phyloP scores from a whole-genome alignment of 2,329 filamentous ascomycete species.

The Colletotrichum australisinense region DNA sequence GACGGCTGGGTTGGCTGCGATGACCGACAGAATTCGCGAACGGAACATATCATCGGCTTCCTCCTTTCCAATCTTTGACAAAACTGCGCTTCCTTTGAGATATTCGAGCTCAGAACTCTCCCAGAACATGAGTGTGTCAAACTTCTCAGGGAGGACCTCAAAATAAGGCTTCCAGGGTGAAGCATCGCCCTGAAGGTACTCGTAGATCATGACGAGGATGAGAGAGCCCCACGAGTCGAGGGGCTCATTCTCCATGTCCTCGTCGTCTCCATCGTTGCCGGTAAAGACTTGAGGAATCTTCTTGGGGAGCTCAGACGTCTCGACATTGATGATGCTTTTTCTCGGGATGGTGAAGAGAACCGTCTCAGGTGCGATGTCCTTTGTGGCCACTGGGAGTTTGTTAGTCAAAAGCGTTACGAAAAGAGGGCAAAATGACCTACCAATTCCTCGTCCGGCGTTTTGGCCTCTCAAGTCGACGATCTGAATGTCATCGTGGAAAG shows the following conservation, averaged over 20 bases:
- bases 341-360: slow-evolving; percentile 85
- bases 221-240: slow-evolving; percentile 67
- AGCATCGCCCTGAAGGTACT: slow-evolving; percentile 66
- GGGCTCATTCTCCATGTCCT: slow-evolving; percentile 49
- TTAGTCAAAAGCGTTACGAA: neutral
- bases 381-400: slow-evolving; percentile 69
- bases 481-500: slow-evolving; percentile 63
- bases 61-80: slow-evolving; percentile 79
- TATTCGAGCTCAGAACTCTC: slow-evolving; percentile 73
- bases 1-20: slow-evolving; percentile 56
- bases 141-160: slow-evolving; percentile 75
- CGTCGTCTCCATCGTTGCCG: slow-evolving; percentile 44
- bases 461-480: slow-evolving; percentile 63
- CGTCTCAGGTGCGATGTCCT: slow-evolving; percentile 79
- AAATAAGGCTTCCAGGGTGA: slow-evolving; percentile 86
- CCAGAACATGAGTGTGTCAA: slow-evolving; percentile 96
- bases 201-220: slow-evolving; percentile 86
- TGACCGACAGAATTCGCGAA: slow-evolving; percentile 60
- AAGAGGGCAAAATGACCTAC: slow-evolving; percentile 47
- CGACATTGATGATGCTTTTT: slow-evolving; percentile 74
- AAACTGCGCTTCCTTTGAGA: slow-evolving; percentile 82
- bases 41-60: slow-evolving; percentile 78
- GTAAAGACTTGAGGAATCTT: slow-evolving; percentile 67
- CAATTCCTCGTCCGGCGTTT: slow-evolving; percentile 66
- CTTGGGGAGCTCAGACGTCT: slow-evolving; percentile 76